Conservation (phyloP, 371 early-diverging fungal genomes). For the Blastocladiella emersonii region DNA sequence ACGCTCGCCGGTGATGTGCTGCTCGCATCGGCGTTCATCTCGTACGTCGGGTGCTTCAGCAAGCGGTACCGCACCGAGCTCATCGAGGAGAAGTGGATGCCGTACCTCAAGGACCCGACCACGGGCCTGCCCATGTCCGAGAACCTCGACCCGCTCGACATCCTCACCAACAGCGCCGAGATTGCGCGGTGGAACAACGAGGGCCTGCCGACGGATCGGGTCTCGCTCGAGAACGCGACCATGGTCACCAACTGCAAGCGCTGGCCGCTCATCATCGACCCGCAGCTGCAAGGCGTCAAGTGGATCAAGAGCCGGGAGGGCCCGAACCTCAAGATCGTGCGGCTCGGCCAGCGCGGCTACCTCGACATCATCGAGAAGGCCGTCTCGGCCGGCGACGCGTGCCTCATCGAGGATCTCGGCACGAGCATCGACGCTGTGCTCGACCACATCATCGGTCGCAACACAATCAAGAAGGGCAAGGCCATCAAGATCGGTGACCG, state of each 20-base stretch:
- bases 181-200: slow-evolving; percentile 50
- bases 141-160: slow-evolving; percentile 34
- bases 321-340: slow-evolving; percentile 29
- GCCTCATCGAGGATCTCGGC: slow-evolving; percentile 42
- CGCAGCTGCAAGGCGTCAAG: slow-evolving; percentile 44
- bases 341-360: slow-evolving; percentile 35
- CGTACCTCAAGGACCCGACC: slow-evolving; percentile 18
- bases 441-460: slow-evolving; percentile 41
- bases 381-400: slow-evolving; percentile 34
- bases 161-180: slow-evolving; percentile 37
- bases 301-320: slow-evolving; percentile 46
- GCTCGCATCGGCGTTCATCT: slow-evolving; percentile 39
- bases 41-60: slow-evolving; percentile 46
- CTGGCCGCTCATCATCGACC: slow-evolving; percentile 49
- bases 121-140: slow-evolving; percentile 30
- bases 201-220: slow-evolving; percentile 41
- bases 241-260: slow-evolving; percentile 43
- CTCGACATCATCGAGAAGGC: slow-evolving; percentile 44
- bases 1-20: slow-evolving; percentile 45
- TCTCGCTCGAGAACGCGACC: slow-evolving; percentile 44
- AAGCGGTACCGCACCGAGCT: slow-evolving; percentile 42
- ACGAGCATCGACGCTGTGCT: slow-evolving; percentile 41
- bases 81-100: slow-evolving; percentile 35
- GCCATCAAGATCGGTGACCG: slow-evolving; percentile 47
- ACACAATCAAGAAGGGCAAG: slow-evolving; percentile 44